Evolutionary conservation across 73 alveolate species (phyloP), one percentile per base, ranked within the genome.

Genomic region (Breviolum minutum): DNA sequence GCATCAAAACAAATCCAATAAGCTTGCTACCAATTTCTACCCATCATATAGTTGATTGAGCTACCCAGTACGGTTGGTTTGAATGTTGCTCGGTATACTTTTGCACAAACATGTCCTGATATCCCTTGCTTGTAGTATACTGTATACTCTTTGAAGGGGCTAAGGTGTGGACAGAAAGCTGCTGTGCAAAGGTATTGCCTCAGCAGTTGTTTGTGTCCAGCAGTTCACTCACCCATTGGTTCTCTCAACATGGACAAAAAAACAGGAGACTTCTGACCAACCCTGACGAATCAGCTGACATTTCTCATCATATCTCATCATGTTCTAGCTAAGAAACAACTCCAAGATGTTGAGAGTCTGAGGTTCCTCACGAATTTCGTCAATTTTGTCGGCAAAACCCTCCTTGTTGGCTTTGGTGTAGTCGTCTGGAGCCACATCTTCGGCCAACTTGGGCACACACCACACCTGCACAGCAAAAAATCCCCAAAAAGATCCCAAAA

Each of bases 101-200:
- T 3, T 40, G 54, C 54, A 40, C 54, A 40, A 40, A 40, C 54
- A 40, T 40, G 54, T 40, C 3, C 3, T 40, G 54, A 2, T 40
- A 40, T 40, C 5, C 5, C 54, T 40, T 40, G 54, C 54, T n/a
- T n/a, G n/a, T n/a, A n/a, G n/a, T n/a, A n/a, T n/a, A n/a, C 54
- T 40, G 54, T 40, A 40, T 40, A 40, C 54, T 40, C 54, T 40
- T 11, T 82, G 26, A 24, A 40, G 74, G 74, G 48, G 30, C 48
- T 87, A 9, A n/a, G 95, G 81, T 24, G 32, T 20, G 64, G 40
- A 48, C 96, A n/a, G 96, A 90, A 9, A 90, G 96, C 76, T 90
- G 96, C 66, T 90, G 96, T n/a, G 96, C 96, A 14, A 69, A 63
- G 32, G 96, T 90, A 87, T 71, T 90, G 87, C 96, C 96, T 90